phyloP scores from a whole-genome alignment of 305 asterid genomes.

The Withania somnifera region DNA sequence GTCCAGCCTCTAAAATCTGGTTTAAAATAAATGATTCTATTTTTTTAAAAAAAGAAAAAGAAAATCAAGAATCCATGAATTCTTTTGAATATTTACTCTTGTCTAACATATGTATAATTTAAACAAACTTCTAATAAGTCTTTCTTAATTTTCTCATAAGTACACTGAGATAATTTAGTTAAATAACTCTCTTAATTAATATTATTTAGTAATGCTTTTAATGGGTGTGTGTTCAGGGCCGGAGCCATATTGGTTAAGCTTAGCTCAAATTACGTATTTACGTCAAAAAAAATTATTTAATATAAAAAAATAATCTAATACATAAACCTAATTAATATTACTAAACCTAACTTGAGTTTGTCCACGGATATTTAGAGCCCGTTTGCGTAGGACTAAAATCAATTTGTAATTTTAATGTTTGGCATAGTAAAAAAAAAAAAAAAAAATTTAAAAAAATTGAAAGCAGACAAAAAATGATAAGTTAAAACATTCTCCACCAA shows the following conservation, averaged over 20 bases:
- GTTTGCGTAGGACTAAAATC: too few species aligned
- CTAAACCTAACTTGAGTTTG: too few species aligned
- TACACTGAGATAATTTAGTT: neutral
- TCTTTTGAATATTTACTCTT: neutral
- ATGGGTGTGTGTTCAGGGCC: neutral
- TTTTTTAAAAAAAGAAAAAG: too few species aligned
- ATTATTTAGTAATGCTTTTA: neutral
- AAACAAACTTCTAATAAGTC: neutral
- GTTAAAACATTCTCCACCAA: too few species aligned
- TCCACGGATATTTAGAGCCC: too few species aligned
- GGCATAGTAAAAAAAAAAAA: too few species aligned
- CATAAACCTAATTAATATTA: too few species aligned
- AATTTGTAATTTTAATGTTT: too few species aligned
- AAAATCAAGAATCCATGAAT: neutral
- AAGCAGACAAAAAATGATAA: too few species aligned
- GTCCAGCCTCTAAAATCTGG: neutral
- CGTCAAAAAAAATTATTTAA: neutral
- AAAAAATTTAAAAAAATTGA: too few species aligned
- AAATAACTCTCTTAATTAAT: neutral
- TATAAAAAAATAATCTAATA: too few species aligned
- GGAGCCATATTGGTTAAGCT: neutral
- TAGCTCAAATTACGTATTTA: neutral
- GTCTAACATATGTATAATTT: neutral
- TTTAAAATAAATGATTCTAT: neutral
- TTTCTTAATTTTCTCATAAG: neutral